Base-by-base conservation (phyloP, 2,329 filamentous ascomycete genomes). In the Epichloe sylvatica region DNA sequence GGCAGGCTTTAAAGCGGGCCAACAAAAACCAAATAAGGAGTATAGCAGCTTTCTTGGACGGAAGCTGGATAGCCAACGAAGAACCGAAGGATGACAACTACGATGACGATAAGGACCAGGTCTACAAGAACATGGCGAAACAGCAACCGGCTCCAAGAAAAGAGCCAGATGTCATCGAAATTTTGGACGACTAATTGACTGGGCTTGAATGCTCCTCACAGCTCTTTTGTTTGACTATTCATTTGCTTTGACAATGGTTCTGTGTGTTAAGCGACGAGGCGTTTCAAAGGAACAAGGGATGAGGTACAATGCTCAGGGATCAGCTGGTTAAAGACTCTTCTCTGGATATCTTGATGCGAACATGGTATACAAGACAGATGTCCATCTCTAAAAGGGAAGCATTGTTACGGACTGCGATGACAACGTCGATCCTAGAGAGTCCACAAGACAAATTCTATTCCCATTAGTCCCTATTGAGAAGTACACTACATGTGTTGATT, bases 1-100 rank as follows among this genome's bases (percentile, higher is more conserved):
- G 80, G 13, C 58, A 64, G 1, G 63, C 74, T 44, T 68, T 94
- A 7, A 33, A 59, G 4, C 49, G 51, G 11, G 49, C 49, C 5
- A 56, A 58, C 1, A 54, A 56, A 9, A 46, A 38, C 1, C 48
- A 53, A n/a, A 58, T 58, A n/a, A 68, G 58, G 54, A 58, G 50
- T 12, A 63, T 70, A 39, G 54, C 48, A 1, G 57, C 66, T 4
- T 45, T 47, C 9, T 53, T 55, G 1, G 54, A 67, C 40, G 68
- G 67, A 5, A 53, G 48, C 8, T 70, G 68, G 68, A 55, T 43
- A 42, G 52, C 61, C 4, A 56, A 67, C 15, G 49, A 55, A 19
- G 66, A 66, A 50, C 50, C 57, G 2, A 60, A 60, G n/a, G 62
- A 61, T 25, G 52, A 54, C 3, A 57, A 61, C 6, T 58, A 59